Conservation (phyloP, 768 basidiomycete species). For the Russula foetens region DNA sequence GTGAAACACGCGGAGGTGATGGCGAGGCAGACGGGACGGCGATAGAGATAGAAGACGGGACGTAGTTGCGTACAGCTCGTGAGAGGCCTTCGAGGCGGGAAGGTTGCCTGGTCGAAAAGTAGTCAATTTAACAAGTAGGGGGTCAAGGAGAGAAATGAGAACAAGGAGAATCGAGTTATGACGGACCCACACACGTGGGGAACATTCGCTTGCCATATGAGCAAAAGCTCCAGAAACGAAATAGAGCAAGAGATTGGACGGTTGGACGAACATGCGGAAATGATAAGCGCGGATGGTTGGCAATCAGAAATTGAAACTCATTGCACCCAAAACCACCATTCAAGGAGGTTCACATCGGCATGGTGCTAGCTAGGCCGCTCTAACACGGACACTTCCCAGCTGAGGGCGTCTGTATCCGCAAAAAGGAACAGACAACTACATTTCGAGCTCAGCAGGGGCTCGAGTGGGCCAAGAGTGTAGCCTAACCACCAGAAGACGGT, state of each 20-base stretch:
- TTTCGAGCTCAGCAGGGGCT: background rate
- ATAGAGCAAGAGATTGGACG: background rate
- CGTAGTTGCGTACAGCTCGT: conserved; percentile 45
- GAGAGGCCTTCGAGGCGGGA: conserved; percentile 46
- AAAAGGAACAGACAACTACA: background rate
- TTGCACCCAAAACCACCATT: background rate
- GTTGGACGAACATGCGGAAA: background rate
- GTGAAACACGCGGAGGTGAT: conserved; percentile 42
- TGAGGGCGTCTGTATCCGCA: background rate
- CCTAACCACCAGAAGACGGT: background rate
- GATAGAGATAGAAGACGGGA: conserved; percentile 44
- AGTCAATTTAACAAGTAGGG: background rate
- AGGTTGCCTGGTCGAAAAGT: conserved; percentile 32
- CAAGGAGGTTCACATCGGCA: background rate
- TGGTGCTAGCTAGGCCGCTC: background rate
- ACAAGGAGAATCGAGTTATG: conserved; percentile 1
- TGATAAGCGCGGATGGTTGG: background rate
- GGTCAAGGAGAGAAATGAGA: background rate
- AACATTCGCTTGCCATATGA: background rate
- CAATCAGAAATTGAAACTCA: background rate
- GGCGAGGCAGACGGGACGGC: conserved; percentile 42
- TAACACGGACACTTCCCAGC: background rate
- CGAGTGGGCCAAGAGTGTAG: too few relatives aligned
- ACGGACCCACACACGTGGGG: background rate
- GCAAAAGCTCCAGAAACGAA: background rate